These are phyloP conservation scores for Cladorrhinum sp. DNA, from an alignment of 2,329 filamentous ascomycete species.

Conservation along the genomic window DNA sequence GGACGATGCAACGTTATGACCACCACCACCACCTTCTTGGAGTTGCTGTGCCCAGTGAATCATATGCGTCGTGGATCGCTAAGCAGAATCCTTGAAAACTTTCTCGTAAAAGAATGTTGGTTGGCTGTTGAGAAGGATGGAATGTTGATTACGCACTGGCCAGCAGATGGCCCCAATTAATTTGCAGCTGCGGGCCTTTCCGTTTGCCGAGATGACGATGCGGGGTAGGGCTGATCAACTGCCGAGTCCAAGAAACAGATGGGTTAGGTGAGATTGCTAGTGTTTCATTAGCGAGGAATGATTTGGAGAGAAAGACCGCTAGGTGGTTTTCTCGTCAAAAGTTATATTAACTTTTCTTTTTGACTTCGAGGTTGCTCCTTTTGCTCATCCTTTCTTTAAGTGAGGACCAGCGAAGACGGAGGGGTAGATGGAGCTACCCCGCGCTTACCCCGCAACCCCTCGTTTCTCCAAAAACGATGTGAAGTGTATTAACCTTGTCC, in stretches of 20 bases:
- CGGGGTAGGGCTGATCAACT: background rate
- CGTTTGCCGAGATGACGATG: background rate
- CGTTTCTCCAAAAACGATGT: background rate
- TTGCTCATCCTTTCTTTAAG: too few relatives aligned
- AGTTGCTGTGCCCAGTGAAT: too few relatives aligned
- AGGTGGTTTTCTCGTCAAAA: too few relatives aligned
- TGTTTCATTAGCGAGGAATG: background rate
- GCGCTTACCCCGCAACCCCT: background rate
- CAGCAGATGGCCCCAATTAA: background rate
- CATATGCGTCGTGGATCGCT: too few relatives aligned
- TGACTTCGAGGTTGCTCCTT: background rate
- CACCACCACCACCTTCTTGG: too few relatives aligned
- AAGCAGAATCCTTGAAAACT: too few relatives aligned
- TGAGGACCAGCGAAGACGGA: background rate
- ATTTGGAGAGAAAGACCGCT: background rate
- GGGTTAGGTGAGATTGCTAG: background rate
- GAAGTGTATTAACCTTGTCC: too few relatives aligned
- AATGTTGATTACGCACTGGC: background rate
- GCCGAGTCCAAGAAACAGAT: background rate
- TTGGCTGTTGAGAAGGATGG: background rate
- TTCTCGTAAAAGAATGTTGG: too few relatives aligned
- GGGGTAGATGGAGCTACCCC: background rate
- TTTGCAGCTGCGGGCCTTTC: background rate
- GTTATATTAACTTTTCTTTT: too few relatives aligned
- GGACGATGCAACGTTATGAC: too few relatives aligned